A percentile compares a stretch with the other conserved stretches of the same genome.
phyloP scores from a whole-genome alignment of 1,284 basidiomycete species.

The Takashimella tepidaria region DNA sequence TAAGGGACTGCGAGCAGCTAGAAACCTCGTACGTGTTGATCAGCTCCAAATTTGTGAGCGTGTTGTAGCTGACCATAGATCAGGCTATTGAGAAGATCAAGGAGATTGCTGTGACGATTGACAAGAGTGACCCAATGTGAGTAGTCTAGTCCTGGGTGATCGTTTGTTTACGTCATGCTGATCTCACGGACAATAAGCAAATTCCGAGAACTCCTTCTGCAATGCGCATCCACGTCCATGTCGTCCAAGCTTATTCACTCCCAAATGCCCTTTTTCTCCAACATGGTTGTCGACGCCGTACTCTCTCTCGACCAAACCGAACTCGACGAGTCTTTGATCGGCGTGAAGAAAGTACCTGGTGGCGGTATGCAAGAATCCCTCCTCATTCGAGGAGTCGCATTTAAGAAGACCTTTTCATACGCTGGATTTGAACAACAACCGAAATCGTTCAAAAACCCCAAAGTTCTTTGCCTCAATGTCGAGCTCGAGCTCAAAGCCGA shows the following conservation, averaged over 20 bases:
- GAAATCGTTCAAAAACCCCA: constrained; percentile 83
- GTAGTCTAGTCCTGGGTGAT: constrained; percentile 37
- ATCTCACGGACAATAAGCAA: too few species aligned
- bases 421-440: constrained; percentile 99
- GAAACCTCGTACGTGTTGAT: constrained; percentile 63
- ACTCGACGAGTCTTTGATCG: constrained; percentile 93
- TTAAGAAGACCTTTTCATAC: constrained; percentile 99
- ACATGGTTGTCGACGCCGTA: constrained; percentile 98
- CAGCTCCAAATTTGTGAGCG: too few species aligned
- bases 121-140: constrained; percentile 83
- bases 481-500: constrained; percentile 99
- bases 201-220: constrained; percentile 89
- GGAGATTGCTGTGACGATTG: constrained; percentile 82
- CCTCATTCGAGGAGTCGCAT: constrained; percentile 84
- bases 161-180: too few species aligned
- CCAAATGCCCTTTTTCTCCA: constrained; percentile 97
- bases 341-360: constrained; percentile 98
- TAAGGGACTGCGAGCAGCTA: constrained; percentile 88
- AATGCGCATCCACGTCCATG: constrained; percentile 98
- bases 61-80: constrained; percentile 1
- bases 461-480: constrained; percentile 92
- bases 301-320: constrained; percentile 87
- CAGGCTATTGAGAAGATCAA: constrained; percentile 83
- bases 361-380: constrained; percentile 97
- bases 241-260: constrained; percentile 99